phyloP scores from a whole-genome alignment of 2,329 filamentous ascomycete species.

The Sclerotinia sclerotiorum region DNA sequence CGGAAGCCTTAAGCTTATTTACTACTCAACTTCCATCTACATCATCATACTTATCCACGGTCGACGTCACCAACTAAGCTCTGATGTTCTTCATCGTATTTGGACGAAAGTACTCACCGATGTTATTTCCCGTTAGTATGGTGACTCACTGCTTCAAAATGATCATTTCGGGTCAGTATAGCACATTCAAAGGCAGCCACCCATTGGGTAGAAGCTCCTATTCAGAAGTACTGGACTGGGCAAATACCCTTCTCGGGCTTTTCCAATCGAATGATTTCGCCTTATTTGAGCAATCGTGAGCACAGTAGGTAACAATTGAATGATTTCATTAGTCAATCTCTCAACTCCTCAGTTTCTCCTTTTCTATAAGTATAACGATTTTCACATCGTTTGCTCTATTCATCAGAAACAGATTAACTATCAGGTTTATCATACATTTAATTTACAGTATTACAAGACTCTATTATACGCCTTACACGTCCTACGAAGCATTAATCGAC shows the following conservation, averaged over 20 bases:
- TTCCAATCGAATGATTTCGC: neutral
- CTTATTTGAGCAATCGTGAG: neutral
- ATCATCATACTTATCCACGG: neutral
- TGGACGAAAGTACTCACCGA: constrained; percentile 12
- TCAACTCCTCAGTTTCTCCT: constrained; percentile 7
- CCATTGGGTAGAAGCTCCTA: constrained; percentile 6
- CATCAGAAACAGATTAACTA: constrained; percentile 12
- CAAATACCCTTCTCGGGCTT: neutral
- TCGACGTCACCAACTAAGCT: constrained; percentile 10
- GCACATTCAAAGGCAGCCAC: constrained; percentile 1
- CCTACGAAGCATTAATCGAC: neutral
- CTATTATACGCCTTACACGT: neutral
- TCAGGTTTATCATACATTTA: neutral
- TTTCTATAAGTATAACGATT: constrained; percentile 12
- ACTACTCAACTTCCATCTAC: neutral
- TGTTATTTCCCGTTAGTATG: constrained; percentile 8
- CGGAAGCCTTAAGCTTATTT: constrained; percentile 7
- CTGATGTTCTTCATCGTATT: neutral
- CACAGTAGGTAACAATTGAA: constrained; percentile 1
- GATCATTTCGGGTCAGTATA: neutral
- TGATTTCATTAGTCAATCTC: constrained; percentile 5
- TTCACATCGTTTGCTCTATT: constrained; percentile 11
- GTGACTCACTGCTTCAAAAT: neutral
- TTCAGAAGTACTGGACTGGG: neutral
- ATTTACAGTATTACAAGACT: neutral